phyloP scores from a whole-genome alignment of 140 eudicot species.

The Ambrosia hybrid region DNA sequence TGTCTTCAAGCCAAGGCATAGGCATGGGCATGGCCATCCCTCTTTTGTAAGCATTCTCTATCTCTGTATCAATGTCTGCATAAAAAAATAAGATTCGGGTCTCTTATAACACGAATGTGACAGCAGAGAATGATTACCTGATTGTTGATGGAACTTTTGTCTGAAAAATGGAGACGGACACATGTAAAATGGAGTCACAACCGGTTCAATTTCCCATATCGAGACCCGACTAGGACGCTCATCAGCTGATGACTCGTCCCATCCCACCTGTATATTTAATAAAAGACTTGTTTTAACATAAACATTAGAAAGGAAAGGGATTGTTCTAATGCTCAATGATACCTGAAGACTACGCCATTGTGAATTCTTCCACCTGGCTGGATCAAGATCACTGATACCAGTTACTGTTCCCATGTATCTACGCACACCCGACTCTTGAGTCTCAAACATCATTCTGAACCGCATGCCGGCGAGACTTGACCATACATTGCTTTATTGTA shows the following conservation, averaged over 20 bases:
- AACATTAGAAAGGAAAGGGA: neutral
- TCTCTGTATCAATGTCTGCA: conserved; percentile 68
- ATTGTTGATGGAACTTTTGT: conserved; percentile 73
- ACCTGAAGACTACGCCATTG: conserved; percentile 98
- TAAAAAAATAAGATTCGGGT: neutral
- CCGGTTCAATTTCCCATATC: conserved; percentile 92
- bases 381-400: conserved; percentile 78
- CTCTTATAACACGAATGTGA: too few species aligned
- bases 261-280: conserved; percentile 63
- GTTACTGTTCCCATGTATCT: conserved; percentile 94
- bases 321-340: neutral
- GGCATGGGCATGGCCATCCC: conserved; percentile 55
- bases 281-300: too few species aligned
- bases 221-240: conserved; percentile 93
- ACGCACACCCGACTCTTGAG: conserved; percentile 87
- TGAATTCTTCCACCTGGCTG: conserved; percentile 78
- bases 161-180: conserved; percentile 92
- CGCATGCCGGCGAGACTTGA: conserved; percentile 87
- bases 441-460: conserved; percentile 96
- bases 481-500: conserved; percentile 91
- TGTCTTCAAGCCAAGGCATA: conserved; percentile 77
- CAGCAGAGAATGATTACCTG: neutral
- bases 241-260: conserved; percentile 96
- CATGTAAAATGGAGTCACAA: conserved; percentile 88
- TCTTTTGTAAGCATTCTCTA: conserved; percentile 68